These are phyloP conservation scores for Lachnum nothofagi DNA, from an alignment of 2,329 filamentous ascomycete species.

Conservation along the genomic window DNA sequence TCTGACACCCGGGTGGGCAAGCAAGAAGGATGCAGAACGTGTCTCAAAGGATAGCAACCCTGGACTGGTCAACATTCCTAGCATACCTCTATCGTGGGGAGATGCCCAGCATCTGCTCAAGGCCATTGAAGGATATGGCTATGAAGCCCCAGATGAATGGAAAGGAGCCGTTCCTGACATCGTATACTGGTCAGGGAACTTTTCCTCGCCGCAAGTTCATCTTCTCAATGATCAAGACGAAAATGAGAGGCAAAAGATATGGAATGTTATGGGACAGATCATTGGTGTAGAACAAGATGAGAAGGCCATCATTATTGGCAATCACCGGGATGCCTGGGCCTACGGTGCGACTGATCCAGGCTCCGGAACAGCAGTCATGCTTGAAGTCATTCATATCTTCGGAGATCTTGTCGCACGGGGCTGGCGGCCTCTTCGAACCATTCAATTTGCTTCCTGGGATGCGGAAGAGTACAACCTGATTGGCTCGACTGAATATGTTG, in stretches of 20 bases:
- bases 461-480: conserved; percentile 88
- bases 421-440: conserved; percentile 89
- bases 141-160: conserved; percentile 66
- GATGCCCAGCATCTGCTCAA: conserved; percentile 78
- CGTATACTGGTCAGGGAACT: conserved; percentile 81
- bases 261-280: conserved; percentile 85
- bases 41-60: conserved; percentile 64
- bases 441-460: conserved; percentile 97
- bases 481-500: conserved; percentile 91
- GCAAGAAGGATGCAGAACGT: conserved; percentile 59
- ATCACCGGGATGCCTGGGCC: conserved; percentile 88
- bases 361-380: conserved; percentile 82
- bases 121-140: conserved; percentile 68
- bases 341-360: conserved; percentile 83
- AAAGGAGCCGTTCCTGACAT: conserved; percentile 70
- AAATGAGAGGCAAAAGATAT: conserved; percentile 74
- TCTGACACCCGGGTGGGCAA: conserved; percentile 83
- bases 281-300: conserved; percentile 75
- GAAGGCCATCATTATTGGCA: conserved; percentile 84
- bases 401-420: conserved; percentile 70
- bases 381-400: conserved; percentile 82
- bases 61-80: conserved; percentile 78
- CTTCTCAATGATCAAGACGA: conserved; percentile 86
- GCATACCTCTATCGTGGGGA: conserved; percentile 81
- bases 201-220: conserved; percentile 68